Evolutionary conservation across 2,329 filamentous ascomycete genomes (phyloP), one percentile per base, ranked within the genome.

Genomic region (Dactylonectria estremocensis): DNA sequence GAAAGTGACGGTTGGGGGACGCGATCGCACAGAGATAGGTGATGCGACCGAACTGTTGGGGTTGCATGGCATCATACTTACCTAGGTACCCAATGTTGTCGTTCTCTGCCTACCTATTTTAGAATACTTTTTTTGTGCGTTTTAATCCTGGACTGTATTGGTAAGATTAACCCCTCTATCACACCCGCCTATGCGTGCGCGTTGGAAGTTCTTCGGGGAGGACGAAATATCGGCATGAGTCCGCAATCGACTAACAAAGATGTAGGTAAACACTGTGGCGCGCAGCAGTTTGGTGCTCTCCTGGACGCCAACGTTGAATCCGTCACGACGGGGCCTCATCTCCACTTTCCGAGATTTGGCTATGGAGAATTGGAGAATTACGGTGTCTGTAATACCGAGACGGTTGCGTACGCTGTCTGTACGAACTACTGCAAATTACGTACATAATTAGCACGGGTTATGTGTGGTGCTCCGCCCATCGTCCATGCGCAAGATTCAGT

Each of bases 181-280:
- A 9, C 4, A 14, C n/a, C 7, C 31, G 31, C 13, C 31, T 20
- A 18, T 35, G 45, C 60, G 52, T 33, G 43, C 37, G 33, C 56
- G 46, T 46, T 13, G 33, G 31, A 43, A 16, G 11, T 50, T 50
- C 33, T 28, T 37, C 28, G 46, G 52, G 18, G 50, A 43, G 24
- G 37, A 22, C 14, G n/a, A 40, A 20, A 50, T 50, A 24, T 55
- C 48, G 52, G 46, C 37, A 24, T 56, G 60, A 63, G 53, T 46
- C 50, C 61, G 54, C 55, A 60, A 58, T 28, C 61, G 14, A 33
- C 28, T 16, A 53, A 20, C n/a, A 13, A 50, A 35, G 33, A 58
- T 52, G 54, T 58, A 58, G 45, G 54, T 58, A 50, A 64, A 55
- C 62, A 55, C 62, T 59, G 55, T 64, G 59, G 52, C 40, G n/a